Percentiles rank a stretch among this genome's conserved stretches.
Conservation (phyloP, 108 stramenopile species). For the Cylindrotheca closterium region DNA sequence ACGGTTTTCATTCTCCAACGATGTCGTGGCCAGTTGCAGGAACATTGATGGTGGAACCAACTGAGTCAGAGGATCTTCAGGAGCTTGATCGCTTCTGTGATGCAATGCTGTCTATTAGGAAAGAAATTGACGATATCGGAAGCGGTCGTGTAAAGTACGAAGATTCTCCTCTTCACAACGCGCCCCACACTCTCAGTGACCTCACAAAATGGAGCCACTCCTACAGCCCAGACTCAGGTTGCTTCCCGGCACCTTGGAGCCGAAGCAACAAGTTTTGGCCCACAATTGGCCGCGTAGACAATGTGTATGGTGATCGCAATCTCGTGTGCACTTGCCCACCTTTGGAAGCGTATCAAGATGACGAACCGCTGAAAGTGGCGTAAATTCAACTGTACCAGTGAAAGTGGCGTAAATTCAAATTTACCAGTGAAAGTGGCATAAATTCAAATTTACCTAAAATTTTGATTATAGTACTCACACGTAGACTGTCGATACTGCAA, state of each 20-base stretch:
- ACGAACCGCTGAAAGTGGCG: no score
- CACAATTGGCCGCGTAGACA: conserved; percentile 94
- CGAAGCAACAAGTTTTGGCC: conserved; percentile 98
- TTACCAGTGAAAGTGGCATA: no score
- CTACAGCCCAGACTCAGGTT: conserved; percentile 87
- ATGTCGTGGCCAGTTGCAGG: conserved; percentile 99
- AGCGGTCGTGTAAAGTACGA: conserved; percentile 83
- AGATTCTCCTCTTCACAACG: conserved; percentile 91
- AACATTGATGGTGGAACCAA: conserved; percentile 99
- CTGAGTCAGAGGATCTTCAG: conserved; percentile 96
- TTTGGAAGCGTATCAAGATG: conserved; percentile 81
- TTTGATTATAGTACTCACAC: no score
- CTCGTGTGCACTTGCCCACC: conserved; percentile 97
- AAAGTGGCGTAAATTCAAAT: no score
- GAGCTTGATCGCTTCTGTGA: conserved; percentile 98
- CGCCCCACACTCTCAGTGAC: conserved; percentile 95
- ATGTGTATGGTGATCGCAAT: conserved; percentile 98
- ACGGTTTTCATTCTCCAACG: conserved; percentile 98
- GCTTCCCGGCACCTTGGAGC: conserved; percentile 97
- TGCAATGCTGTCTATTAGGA: conserved; percentile 95
- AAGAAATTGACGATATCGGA: conserved; percentile 96
- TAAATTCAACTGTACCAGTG: no score
- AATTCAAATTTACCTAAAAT: no score
- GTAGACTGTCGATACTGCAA: no score
- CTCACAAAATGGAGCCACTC: conserved; percentile 89